Conservation (phyloP, 225 moss, liverwort and hornwort species). For the Marchantia paleacea region DNA sequence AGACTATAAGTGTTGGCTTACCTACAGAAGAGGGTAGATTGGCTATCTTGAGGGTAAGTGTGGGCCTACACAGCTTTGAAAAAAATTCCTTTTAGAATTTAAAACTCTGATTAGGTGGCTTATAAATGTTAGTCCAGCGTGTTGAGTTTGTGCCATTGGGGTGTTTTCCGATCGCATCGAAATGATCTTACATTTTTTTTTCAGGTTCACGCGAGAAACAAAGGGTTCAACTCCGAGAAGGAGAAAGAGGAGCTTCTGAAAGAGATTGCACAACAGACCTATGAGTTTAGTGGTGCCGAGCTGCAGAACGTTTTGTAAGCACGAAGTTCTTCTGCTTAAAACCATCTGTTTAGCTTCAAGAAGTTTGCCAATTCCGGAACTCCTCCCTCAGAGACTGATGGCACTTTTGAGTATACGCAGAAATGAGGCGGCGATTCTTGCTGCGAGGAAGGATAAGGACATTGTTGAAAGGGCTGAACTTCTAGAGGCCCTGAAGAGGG, state of each 20-base stretch:
- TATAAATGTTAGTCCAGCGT: background rate
- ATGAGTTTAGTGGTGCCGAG: conserved; percentile 95
- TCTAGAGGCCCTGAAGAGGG: conserved; percentile 83
- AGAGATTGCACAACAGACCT: conserved; percentile 64
- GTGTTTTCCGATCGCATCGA: conserved; percentile 2
- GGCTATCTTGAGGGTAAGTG: conserved; percentile 79
- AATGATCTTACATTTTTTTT: background rate
- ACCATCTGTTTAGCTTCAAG: background rate
- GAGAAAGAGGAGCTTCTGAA: conserved; percentile 75
- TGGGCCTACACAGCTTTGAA: background rate
- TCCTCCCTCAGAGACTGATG: background rate
- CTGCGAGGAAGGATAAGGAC: conserved; percentile 95
- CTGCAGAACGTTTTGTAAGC: conserved; percentile 96
- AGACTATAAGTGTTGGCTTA: conserved; percentile 93
- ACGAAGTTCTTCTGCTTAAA: background rate
- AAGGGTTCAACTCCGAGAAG: conserved; percentile 82
- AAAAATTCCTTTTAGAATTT: background rate
- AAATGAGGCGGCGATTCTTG: conserved; percentile 98
- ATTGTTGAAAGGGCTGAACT: conserved; percentile 73
- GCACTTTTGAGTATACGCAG: conserved; percentile 36
- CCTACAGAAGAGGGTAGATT: conserved; percentile 93
- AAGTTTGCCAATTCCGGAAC: background rate
- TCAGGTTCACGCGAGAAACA: conserved; percentile 92
- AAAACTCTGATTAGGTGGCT: background rate
- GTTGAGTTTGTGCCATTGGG: background rate